Evolutionary conservation across 2,329 filamentous ascomycete genomes (phyloP).

Genomic region (Kalmusia sp.): DNA sequence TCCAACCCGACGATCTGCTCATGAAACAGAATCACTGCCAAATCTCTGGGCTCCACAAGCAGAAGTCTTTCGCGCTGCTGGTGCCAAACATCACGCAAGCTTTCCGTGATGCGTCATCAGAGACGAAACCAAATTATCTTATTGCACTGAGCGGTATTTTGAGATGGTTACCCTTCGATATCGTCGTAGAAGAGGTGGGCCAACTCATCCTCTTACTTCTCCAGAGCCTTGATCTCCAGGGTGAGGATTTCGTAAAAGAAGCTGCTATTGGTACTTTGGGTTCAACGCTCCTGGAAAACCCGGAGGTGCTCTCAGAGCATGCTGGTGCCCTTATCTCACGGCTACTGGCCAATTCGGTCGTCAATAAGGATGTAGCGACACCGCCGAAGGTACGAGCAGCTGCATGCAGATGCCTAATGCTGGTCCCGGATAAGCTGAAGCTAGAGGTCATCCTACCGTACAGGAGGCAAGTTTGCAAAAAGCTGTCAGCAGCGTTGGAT

Average conservation of each 20-base stretch:
- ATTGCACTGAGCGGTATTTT: slow-evolving; percentile 69
- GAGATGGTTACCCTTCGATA: slow-evolving; percentile 63
- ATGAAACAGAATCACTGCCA: slow-evolving; percentile 67
- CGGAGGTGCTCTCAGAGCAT: slow-evolving; percentile 62
- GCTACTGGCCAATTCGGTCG: slow-evolving; percentile 56
- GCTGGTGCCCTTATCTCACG: slow-evolving; percentile 63
- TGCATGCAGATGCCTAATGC: slow-evolving; percentile 56
- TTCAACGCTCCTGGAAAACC: slow-evolving; percentile 64
- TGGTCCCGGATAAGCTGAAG: slow-evolving; percentile 57
- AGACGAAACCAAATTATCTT: slow-evolving; percentile 66
- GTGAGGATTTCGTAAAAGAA: slow-evolving; percentile 62
- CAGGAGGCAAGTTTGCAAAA: slow-evolving; percentile 63
- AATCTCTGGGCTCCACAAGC: slow-evolving; percentile 68
- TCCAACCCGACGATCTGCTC: slow-evolving; percentile 67
- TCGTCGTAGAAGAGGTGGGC: slow-evolving; percentile 66
- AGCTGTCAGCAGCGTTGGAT: slow-evolving; percentile 63
- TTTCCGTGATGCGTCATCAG: slow-evolving; percentile 54
- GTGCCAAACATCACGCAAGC: slow-evolving; percentile 62
- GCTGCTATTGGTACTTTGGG: slow-evolving; percentile 67
- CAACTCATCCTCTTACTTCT: slow-evolving; percentile 67
- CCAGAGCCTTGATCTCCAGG: slow-evolving; percentile 65
- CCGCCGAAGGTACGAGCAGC: slow-evolving; percentile 54
- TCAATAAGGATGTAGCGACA: slow-evolving; percentile 22
- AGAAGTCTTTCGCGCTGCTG: slow-evolving; percentile 67
- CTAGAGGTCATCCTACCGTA: slow-evolving; percentile 63